Evolutionary conservation across 352 stramenopile genomes (phyloP), one percentile per base, ranked within the genome.

Genomic region (Pythium vanterpoolii): DNA sequence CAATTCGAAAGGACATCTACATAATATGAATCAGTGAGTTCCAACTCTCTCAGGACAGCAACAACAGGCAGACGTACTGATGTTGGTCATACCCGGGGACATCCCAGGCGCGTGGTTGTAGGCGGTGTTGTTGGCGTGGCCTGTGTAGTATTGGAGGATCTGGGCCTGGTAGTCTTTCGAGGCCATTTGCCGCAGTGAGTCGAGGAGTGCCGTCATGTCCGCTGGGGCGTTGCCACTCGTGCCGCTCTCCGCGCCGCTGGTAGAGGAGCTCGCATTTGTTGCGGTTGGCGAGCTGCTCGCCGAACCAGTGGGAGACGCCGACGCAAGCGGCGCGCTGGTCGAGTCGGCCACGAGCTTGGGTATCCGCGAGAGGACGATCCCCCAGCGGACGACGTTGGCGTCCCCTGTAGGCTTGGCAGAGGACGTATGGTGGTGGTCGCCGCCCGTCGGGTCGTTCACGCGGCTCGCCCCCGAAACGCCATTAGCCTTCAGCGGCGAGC

Each of bases 101-200:
- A 34, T 64, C 18, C 38, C 66, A 44, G 38, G 16, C n/a, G 30
- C 24, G 33, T 9, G 23, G 38, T 23, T 53, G 46, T 53, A 53
- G 14, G 14, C 39, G 27, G 27, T 21, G 21, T 33, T 48, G 14
- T 39, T 21, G 14, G 42, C 18, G 23, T 62, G 55, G 31, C 76
- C 71, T 9, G 55, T 68, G 51, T 90, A 90, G 64, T 76, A 90
- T 16, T 71, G 64, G 26, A 69, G 48, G 18, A 89, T 79, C 56
- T 86, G 73, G 5, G 64, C 53, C 53, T 88, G 78, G 30, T 72
- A 74, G 21, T 90, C 81, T 18, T 72, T 76, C 10, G 71, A 56
- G 5, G 72, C 76, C 76, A 89, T 86, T 67, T 86, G 81, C 46
- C 71, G 69, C 23, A 90, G 64, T 28, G 86, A 56, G 6, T 75